These are phyloP conservation scores for Crithidia expoeki DNA, from an alignment of 208 protist genomes.

Conservation along the genomic window DNA sequence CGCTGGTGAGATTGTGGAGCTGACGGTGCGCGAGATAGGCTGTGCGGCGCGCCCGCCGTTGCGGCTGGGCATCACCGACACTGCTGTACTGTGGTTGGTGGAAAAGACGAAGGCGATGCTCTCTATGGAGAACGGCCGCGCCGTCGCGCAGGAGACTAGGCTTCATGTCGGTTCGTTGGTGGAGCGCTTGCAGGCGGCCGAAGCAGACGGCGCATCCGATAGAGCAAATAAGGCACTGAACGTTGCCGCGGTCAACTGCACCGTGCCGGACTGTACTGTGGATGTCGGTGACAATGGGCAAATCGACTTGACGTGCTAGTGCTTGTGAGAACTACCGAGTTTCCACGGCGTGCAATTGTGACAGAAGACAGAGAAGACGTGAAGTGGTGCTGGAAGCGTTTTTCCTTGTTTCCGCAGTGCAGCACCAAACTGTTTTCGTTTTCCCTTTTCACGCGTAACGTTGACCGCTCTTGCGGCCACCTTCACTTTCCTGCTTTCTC, in stretches of 20 bases:
- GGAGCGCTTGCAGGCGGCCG: conserved; percentile 4
- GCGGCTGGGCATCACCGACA: conserved; percentile 27
- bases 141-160: conserved; percentile 34
- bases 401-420: no score
- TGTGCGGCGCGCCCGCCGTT: conserved; percentile 26
- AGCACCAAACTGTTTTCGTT: no score
- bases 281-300: background rate
- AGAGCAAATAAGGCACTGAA: background rate
- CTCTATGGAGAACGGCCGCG: conserved; percentile 43
- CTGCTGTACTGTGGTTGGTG: conserved; percentile 37
- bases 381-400: no score
- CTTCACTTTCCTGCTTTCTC: no score
- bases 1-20: conserved; percentile 50
- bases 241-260: background rate
- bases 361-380: no score
- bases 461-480: no score
- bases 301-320: conserved; percentile 43
- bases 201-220: background rate
- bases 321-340: no score
- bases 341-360: no score
- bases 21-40: conserved; percentile 41
- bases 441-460: no score
- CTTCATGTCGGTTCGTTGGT: conserved; percentile 35
- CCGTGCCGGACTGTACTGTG: background rate
- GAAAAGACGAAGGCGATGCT: conserved; percentile 37